Percentiles rank a stretch among this genome's conserved stretches.
These are phyloP conservation scores for Straminergon stramineum DNA, from an alignment of 225 moss, liverwort and hornwort genomes.

Conservation along the genomic window DNA sequence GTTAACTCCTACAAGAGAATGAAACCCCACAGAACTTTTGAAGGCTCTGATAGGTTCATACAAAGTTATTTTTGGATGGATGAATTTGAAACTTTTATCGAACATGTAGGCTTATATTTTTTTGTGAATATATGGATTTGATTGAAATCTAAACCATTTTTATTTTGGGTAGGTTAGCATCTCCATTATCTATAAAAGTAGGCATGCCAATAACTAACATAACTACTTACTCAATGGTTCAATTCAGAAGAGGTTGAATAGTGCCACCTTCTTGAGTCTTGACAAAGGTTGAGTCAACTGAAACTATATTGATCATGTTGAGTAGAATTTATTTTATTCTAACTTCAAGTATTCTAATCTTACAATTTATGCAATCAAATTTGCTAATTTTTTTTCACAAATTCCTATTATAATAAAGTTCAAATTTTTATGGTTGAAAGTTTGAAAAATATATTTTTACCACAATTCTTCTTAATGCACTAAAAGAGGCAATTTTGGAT, in stretches of 20 bases:
- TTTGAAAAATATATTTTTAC: not conserved
- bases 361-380: fast-evolving
- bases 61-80: not conserved
- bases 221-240: not conserved
- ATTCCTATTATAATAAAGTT: not conserved
- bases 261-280: fast-evolving
- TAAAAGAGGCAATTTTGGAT: not conserved
- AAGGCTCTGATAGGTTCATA: fast-evolving
- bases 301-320: not conserved
- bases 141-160: not conserved
- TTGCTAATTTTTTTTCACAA: not conserved
- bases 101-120: not conserved
- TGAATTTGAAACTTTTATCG: not conserved
- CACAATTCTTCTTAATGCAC: not conserved
- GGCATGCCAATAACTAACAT: no score
- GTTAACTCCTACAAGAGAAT: not conserved
- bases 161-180: not conserved
- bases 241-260: not conserved
- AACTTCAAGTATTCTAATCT: not conserved
- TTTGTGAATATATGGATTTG: not conserved
- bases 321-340: not conserved
- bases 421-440: not conserved
- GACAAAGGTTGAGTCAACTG: not conserved
- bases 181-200: not conserved
- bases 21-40: fast-evolving